These are phyloP conservation scores for Hydnomerulius pinastri DNA, from an alignment of 768 basidiomycete genomes.

Conservation along the genomic window DNA sequence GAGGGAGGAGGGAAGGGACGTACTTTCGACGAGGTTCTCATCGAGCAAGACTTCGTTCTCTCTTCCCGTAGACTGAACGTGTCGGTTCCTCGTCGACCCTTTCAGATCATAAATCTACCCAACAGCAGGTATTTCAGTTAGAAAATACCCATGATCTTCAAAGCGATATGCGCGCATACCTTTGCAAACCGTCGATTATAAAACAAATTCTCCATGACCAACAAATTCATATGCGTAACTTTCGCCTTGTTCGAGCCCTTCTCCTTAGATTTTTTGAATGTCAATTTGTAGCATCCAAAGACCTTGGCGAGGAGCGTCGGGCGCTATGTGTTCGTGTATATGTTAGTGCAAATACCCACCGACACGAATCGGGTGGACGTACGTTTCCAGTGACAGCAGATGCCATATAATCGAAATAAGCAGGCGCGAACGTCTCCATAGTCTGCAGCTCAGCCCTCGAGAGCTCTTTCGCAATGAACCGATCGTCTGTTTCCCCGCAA, in stretches of 20 bases:
- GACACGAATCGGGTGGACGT: constrained; percentile 30
- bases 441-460: constrained; percentile 89
- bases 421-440: constrained; percentile 95
- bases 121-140: background rate
- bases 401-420: constrained; percentile 98
- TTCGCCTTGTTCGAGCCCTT: constrained; percentile 63
- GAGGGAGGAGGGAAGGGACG: constrained; percentile 22
- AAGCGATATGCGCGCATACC: constrained; percentile 41
- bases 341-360: no score
- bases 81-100: constrained; percentile 92
- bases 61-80: constrained; percentile 86
- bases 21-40: constrained; percentile 93
- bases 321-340: constrained; percentile 69
- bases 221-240: constrained; percentile 88
- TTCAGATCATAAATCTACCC: constrained; percentile 97
- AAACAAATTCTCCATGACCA: constrained; percentile 98
- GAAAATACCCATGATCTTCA: background rate
- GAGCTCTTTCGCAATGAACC: constrained; percentile 97
- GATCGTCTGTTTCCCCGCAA: constrained; percentile 66
- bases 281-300: constrained; percentile 94
- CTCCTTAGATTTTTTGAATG: constrained; percentile 81
- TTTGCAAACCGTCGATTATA: constrained; percentile 90
- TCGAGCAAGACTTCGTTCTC: constrained; percentile 94
- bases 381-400: constrained; percentile 88
- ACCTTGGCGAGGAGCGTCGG: constrained; percentile 96